These are phyloP conservation scores for Chloranthus sessilifolius DNA, from an alignment of 164 flowering plant genomes.

Conservation along the genomic window DNA sequence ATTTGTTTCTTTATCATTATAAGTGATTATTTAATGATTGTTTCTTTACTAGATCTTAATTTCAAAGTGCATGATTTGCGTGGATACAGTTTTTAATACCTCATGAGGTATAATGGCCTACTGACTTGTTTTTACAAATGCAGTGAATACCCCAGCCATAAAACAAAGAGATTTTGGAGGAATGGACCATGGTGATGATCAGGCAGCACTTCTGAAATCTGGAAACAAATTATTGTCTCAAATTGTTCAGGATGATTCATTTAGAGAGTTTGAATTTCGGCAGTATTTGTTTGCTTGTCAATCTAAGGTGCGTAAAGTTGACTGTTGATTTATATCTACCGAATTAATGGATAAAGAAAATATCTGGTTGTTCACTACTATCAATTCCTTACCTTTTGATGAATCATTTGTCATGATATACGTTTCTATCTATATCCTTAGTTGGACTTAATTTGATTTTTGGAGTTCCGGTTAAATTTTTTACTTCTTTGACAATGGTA, in stretches of 20 bases:
- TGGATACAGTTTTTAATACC: no score
- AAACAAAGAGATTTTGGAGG: slow-evolving; percentile 88
- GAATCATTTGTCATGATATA: no score
- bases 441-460: no score
- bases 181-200: slow-evolving; percentile 76
- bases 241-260: slow-evolving; percentile 92
- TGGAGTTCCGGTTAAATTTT: no score
- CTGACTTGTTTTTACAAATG: slow-evolving; percentile 14
- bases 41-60: no score
- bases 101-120: not conserved
- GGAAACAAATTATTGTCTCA: slow-evolving; percentile 66
- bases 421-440: no score
- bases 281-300: slow-evolving; percentile 98
- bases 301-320: slow-evolving; percentile 56
- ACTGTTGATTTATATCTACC: not conserved
- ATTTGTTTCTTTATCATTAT: no score
- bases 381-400: no score
- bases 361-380: no score
- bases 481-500: no score
- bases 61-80: no score
- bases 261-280: slow-evolving; percentile 94
- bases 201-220: slow-evolving; percentile 74
- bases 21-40: no score
- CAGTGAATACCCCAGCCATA: slow-evolving; percentile 54
- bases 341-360: not conserved